Evolutionary conservation across 108 stramenopile species (phyloP).

Genomic region (Conticribra guillardii): DNA sequence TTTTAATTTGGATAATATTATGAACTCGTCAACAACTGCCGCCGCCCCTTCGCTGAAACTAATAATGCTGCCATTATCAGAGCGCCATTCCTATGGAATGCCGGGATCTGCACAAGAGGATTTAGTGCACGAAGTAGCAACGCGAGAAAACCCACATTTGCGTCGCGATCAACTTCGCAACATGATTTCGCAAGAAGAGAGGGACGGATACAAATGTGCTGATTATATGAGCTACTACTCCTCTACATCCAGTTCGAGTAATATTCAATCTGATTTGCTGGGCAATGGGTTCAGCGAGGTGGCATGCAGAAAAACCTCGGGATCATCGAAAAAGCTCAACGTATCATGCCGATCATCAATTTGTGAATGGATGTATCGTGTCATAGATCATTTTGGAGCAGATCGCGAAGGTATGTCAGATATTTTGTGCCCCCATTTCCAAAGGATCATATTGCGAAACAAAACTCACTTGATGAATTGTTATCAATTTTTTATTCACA

Average conservation of each 20-base stretch:
- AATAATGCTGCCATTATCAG: background rate
- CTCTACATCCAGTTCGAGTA: background rate
- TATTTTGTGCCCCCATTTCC: conserved; percentile 11
- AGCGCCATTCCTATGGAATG: background rate
- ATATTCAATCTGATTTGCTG: background rate
- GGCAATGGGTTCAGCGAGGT: background rate
- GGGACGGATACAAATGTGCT: conserved; percentile 33
- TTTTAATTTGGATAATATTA: too few species aligned
- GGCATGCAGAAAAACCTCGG: background rate
- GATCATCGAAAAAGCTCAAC: conserved; percentile 40
- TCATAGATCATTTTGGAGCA: conserved; percentile 80
- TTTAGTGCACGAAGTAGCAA: conserved; percentile 3
- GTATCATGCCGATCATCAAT: conserved; percentile 76
- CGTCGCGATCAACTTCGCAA: conserved; percentile 26
- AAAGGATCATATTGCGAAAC: too few species aligned
- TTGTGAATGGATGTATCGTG: conserved; percentile 85
- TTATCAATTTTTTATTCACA: too few species aligned
- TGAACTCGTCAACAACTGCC: background rate
- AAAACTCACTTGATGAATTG: too few species aligned
- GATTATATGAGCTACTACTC: conserved; percentile 40
- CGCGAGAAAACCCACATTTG: background rate
- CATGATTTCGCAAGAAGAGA: conserved; percentile 42
- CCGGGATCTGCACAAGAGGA: background rate
- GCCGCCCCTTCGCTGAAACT: background rate
- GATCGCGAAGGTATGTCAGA: conserved; percentile 76